phyloP scores from a whole-genome alignment of 1,284 basidiomycete genomes.

The Pascua guehoae region DNA sequence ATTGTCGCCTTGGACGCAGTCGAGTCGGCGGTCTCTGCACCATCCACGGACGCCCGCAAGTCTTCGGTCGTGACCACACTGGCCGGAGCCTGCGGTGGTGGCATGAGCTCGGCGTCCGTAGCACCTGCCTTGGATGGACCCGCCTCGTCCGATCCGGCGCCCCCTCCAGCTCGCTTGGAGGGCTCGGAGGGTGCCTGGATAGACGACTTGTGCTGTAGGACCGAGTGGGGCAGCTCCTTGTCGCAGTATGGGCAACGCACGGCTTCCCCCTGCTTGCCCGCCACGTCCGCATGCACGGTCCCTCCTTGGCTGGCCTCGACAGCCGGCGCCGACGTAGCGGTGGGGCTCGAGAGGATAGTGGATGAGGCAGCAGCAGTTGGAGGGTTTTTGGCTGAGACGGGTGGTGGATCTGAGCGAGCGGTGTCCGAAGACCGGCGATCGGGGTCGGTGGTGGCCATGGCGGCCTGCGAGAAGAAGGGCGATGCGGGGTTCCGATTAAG shows the following conservation, averaged over 20 bases:
- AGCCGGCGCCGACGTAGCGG: neutral
- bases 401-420: no score
- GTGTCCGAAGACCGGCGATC: neutral
- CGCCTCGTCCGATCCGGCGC: neutral
- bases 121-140: neutral
- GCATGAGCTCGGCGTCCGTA: constrained; percentile 1
- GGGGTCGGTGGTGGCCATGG: neutral
- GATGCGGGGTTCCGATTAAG: no score
- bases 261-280: constrained; percentile 35
- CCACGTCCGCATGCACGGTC: neutral
- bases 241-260: constrained; percentile 43
- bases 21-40: constrained; percentile 33
- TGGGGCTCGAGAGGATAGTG: no score
- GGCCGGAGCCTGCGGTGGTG: constrained; percentile 1
- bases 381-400: no score
- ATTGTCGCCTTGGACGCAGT: constrained; percentile 18
- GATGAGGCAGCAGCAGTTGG: no score
- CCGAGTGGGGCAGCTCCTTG: constrained; percentile 33
- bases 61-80: constrained; percentile 6
- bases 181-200: no score
- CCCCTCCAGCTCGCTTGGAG: no score
- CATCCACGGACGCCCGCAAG: constrained; percentile 14
- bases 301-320: neutral
- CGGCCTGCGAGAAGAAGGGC: no score
- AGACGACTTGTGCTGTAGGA: constrained; percentile 12